Base-by-base conservation (phyloP, 352 stramenopile species). In the Pythium apleroticum region DNA sequence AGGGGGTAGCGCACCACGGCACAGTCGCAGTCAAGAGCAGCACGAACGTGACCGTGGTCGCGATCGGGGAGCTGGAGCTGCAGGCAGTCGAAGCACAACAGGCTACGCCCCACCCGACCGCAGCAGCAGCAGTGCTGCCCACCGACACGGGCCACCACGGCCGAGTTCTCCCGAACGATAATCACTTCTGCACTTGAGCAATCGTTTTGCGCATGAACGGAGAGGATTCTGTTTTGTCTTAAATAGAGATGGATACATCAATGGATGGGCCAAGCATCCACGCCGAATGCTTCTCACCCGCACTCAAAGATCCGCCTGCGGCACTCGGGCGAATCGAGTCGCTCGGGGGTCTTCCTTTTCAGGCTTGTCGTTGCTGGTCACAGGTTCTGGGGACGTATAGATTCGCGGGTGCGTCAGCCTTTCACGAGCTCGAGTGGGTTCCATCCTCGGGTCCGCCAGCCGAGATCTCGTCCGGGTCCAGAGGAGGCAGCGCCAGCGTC, bases 391-490 rank as follows among this genome's bases (percentile, higher is more conserved):
- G 33, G 3, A 41, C 15, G 33, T 17, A 41, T 3, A 41, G 33
- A 41, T 41, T 41, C 33, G 12, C 12, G 7, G 12, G 3, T 17
- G 33, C 11, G 24, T 4, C 22, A 6, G 45, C 15, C 15, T 15
- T 19, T 70, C 33, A 71, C 7, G 64, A 53, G 52, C 64, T 71
- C 20, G 57, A 46, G 8, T 63, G 64, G 14, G 76, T 71, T 12
- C 65, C 60, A 22, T 86, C 77, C 10, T 78, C 66, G 7, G 76
- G 66, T 19, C 55, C 66, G 30, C 83, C 78, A 30, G 88, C 77
- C 46, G 80, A 65, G 45, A 91, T 74, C 31, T 90, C 80, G 31
- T 90, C 82, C 9, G 80, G 69, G 33, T 93, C 81, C 52, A 84
- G 41, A 35, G 85, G 61, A 4, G 77, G 62, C 52, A 86, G 49